Conservation (phyloP, 768 basidiomycete genomes). For the Lactarius pseudohatsudake region DNA sequence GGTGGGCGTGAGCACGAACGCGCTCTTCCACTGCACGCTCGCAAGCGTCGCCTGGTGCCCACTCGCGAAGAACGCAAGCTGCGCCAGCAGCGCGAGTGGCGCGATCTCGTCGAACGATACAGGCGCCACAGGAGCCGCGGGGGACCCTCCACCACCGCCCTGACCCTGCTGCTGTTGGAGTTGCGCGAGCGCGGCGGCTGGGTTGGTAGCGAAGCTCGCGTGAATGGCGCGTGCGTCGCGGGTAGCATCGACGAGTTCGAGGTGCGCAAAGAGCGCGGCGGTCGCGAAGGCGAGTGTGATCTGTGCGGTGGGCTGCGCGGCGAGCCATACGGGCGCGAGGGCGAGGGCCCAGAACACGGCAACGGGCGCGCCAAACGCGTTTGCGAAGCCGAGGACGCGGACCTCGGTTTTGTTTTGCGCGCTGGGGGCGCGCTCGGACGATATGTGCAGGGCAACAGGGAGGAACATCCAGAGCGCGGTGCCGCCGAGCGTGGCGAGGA, state of each 20-base stretch:
- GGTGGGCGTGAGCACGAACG: constrained; percentile 74
- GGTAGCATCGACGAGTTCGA: constrained; percentile 80
- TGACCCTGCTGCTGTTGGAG: constrained; percentile 29
- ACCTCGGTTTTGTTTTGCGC: constrained; percentile 45
- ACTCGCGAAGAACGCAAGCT: constrained; percentile 80
- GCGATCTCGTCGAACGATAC: constrained; percentile 61
- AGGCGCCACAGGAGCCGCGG: constrained; percentile 25
- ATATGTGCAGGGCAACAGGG: constrained; percentile 73
- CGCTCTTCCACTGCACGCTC: constrained; percentile 94
- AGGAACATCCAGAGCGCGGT: constrained; percentile 66
- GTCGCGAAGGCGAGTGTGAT: constrained; percentile 64
- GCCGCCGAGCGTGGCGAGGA: constrained; percentile 52
- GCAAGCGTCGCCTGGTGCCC: constrained; percentile 91
- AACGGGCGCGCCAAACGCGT: constrained; percentile 87
- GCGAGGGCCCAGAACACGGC: constrained; percentile 74
- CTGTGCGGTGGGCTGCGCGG: constrained; percentile 82
- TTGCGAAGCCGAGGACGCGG: constrained; percentile 80
- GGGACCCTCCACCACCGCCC: constrained; percentile 33
- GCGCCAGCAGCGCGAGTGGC: constrained; percentile 72
- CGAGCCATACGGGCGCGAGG: constrained; percentile 60
- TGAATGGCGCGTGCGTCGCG: constrained; percentile 65
- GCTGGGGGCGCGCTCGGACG: constrained; percentile 32
- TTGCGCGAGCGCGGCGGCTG: constrained; percentile 43
- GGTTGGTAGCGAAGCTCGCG: constrained; percentile 49
- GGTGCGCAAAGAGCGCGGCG: constrained; percentile 66